Conservation (phyloP, 73 alveolate genomes). For the Tetrahymena malaccensis region DNA sequence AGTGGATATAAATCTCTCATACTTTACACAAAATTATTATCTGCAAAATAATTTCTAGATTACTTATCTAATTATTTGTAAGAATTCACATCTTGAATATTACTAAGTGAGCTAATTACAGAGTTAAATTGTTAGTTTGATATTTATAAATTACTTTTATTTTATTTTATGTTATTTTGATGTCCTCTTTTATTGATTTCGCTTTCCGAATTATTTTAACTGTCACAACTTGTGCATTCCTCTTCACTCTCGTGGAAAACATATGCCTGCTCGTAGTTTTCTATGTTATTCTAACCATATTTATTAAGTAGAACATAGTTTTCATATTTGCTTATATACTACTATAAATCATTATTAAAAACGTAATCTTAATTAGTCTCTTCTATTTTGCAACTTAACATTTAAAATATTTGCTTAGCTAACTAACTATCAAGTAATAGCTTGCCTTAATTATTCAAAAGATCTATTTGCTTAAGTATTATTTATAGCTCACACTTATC, state of each 20-base stretch:
- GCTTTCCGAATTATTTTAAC: background rate
- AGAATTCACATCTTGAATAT: background rate
- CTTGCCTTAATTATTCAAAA: background rate
- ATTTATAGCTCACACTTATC: background rate
- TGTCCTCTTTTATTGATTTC: background rate
- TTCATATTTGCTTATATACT: background rate
- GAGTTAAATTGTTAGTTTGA: background rate
- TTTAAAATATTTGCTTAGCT: background rate
- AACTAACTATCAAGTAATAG: background rate
- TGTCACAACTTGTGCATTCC: background rate
- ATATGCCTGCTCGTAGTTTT: background rate
- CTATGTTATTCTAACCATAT: background rate
- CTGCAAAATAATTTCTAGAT: background rate
- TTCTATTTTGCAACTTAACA: background rate
- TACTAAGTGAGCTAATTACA: background rate
- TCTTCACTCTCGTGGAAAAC: background rate
- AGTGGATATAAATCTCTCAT: background rate
- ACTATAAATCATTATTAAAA: background rate
- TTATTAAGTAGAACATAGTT: background rate
- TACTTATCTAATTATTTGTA: background rate
- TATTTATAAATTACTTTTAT: no score
- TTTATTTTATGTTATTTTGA: no score
- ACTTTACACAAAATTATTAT: background rate
- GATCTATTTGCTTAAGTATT: background rate
- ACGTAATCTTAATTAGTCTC: background rate